A percentile compares a stretch with the other conserved stretches of the same genome.
Evolutionary conservation across 768 basidiomycete species (phyloP).

Genomic region (Suillus placidus): DNA sequence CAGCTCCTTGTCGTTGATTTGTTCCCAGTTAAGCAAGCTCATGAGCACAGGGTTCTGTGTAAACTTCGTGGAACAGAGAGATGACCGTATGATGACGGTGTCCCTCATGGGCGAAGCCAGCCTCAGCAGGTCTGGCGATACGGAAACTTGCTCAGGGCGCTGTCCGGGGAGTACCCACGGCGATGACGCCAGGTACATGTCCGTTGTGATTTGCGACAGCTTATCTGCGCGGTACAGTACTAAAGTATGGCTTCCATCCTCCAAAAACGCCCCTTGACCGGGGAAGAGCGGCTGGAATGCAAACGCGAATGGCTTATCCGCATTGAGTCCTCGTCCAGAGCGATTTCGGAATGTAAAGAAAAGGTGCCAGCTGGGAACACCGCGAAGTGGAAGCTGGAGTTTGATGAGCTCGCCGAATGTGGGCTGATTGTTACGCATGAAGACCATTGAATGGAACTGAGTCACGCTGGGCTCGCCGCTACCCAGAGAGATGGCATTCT

Average conservation of each 20-base stretch:
- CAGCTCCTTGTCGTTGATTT: slow-evolving; percentile 60
- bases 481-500: slow-evolving; percentile 77
- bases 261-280: slow-evolving; percentile 73
- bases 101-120: slow-evolving; percentile 75
- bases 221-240: slow-evolving; percentile 85
- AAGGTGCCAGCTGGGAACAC: slow-evolving; percentile 80
- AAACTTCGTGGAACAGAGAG: slow-evolving; percentile 88
- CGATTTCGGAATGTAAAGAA: slow-evolving; percentile 94
- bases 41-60: slow-evolving; percentile 90
- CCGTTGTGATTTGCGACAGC: slow-evolving; percentile 58
- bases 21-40: slow-evolving; percentile 81
- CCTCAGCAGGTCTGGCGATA: slow-evolving; percentile 64
- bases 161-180: slow-evolving; percentile 59
- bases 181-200: slow-evolving; percentile 73
- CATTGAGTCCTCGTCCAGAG: slow-evolving; percentile 45
- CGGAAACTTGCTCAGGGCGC: slow-evolving; percentile 56
- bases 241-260: slow-evolving; percentile 87
- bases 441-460: slow-evolving; percentile 89
- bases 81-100: slow-evolving; percentile 79
- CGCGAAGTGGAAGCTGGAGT: slow-evolving; percentile 68
- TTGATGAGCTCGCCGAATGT: slow-evolving; percentile 95
- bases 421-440: slow-evolving; percentile 83
- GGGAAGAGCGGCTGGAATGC: slow-evolving; percentile 89
- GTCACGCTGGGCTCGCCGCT: slow-evolving; percentile 81
- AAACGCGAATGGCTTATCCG: slow-evolving; percentile 87